A percentile compares a stretch with the other conserved stretches of the same genome.
Conservation (phyloP, 2,329 filamentous ascomycete species). For the Colletotrichum viniferum region DNA sequence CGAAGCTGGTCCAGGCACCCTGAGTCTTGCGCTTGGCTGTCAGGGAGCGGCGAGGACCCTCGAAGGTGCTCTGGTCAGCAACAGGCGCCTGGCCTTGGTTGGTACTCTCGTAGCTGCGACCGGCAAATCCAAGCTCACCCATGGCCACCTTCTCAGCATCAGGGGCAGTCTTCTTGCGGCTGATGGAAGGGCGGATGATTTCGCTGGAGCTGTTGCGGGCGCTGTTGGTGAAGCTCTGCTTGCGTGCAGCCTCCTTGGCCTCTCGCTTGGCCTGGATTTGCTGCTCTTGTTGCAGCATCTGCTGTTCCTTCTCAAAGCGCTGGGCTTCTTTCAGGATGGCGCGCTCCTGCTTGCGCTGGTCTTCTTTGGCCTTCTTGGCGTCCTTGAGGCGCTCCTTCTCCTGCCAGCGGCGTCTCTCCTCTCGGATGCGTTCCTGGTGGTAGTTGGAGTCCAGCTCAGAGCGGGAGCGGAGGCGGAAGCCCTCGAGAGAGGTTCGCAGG, state of each 20-base stretch:
- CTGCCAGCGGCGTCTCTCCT: constrained; percentile 67
- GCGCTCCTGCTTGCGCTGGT: constrained; percentile 62
- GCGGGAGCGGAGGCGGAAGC: constrained; percentile 64
- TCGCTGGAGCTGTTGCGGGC: constrained; percentile 32
- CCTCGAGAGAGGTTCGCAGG: constrained; percentile 64
- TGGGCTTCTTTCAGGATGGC: constrained; percentile 61
- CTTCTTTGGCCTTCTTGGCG: constrained; percentile 65
- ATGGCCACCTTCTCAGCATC: constrained; percentile 43
- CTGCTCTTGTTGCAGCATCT: constrained; percentile 24
- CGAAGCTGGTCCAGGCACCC: constrained; percentile 65
- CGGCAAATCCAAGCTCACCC: constrained; percentile 38
- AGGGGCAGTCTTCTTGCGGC: constrained; percentile 30
- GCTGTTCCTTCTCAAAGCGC: constrained; percentile 52
- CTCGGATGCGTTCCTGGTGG: constrained; percentile 61
- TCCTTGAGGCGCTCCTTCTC: constrained; percentile 66
- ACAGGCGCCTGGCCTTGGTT: constrained; percentile 34
- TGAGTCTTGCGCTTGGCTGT: constrained; percentile 65
- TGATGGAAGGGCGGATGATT: constrained; percentile 31
- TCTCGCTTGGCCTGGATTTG: constrained; percentile 9
- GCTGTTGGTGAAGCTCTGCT: constrained; percentile 40
- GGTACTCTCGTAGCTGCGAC: constrained; percentile 51
- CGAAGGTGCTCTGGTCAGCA: constrained; percentile 49
- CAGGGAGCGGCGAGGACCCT: constrained; percentile 45
- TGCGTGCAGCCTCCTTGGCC: constrained; percentile 34
- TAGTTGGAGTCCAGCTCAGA: constrained; percentile 60